These are phyloP conservation scores for Artemisia argyi DNA, from an alignment of 129 eudicot genomes.

Conservation along the genomic window DNA sequence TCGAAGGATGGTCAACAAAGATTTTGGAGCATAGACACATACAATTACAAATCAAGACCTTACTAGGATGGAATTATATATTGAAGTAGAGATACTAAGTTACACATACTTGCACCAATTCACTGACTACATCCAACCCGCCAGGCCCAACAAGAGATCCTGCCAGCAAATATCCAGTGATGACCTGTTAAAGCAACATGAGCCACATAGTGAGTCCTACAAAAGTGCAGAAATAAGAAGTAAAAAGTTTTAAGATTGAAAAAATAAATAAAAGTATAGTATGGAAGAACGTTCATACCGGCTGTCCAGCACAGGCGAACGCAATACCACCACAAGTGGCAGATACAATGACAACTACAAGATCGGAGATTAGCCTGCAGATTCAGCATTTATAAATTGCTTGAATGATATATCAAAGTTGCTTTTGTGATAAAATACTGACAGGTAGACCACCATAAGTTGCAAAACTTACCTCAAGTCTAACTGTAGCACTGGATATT, in stretches of 20 bases:
- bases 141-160: slow-evolving; percentile 99
- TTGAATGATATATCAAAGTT: not conserved
- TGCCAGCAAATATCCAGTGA: slow-evolving; percentile 95
- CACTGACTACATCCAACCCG: slow-evolving; percentile 85
- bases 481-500: slow-evolving; percentile 90
- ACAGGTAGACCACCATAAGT: not conserved
- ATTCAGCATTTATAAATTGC: slow-evolving; percentile 22
- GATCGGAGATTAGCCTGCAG: slow-evolving; percentile 90
- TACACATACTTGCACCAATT: slow-evolving; percentile 92
- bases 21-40: too few relatives aligned
- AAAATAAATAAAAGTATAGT: slow-evolving; percentile 11
- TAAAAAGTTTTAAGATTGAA: slow-evolving; percentile 1
- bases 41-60: too few relatives aligned
- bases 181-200: slow-evolving; percentile 55
- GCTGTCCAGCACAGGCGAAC: slow-evolving; percentile 99
- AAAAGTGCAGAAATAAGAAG: slow-evolving; percentile 12
- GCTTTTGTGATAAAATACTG: slow-evolving; percentile 14
- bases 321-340: slow-evolving; percentile 99
- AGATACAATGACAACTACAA: slow-evolving; percentile 97
- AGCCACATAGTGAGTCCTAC: slow-evolving; percentile 13
- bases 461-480: slow-evolving; percentile 67
- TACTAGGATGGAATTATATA: not conserved
- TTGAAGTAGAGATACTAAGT: slow-evolving; percentile 3
- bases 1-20: too few relatives aligned
- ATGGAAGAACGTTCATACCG: slow-evolving; percentile 57